Evolutionary conservation across 768 basidiomycete species (phyloP).

Genomic region (Collybia sp.): DNA sequence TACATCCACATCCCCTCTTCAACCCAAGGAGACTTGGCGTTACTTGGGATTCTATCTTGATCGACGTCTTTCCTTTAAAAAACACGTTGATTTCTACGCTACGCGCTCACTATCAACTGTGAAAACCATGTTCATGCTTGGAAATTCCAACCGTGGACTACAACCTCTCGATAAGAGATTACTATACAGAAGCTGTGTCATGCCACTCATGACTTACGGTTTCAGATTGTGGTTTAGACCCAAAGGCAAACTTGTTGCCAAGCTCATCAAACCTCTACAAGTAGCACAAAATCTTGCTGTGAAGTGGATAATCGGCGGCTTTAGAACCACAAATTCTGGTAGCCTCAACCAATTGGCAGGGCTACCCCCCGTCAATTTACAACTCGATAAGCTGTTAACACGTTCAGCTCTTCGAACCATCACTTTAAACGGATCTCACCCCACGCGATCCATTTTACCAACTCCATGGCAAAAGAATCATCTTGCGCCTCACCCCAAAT

Average conservation of each 20-base stretch:
- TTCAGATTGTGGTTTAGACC: not conserved
- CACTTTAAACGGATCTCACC: not conserved
- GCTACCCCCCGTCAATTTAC: not conserved
- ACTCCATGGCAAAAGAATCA: too few relatives aligned
- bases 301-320: not conserved
- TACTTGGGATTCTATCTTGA: not conserved
- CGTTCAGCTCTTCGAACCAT: not conserved
- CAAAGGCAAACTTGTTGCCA: not conserved
- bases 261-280: not conserved
- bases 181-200: not conserved
- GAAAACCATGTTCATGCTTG: not conserved
- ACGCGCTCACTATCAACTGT: not conserved
- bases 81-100: not conserved
- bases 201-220: not conserved
- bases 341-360: not conserved
- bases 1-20: too few relatives aligned
- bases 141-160: not conserved
- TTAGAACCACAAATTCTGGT: not conserved
- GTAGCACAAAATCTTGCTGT: not conserved
- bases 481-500: too few relatives aligned
- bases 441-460: not conserved
- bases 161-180: not conserved
- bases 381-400: not conserved
- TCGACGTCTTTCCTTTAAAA: not conserved
- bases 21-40: not conserved